Base-by-base conservation (phyloP, 306 rosid genomes). In the Dicorynia guianensis region DNA sequence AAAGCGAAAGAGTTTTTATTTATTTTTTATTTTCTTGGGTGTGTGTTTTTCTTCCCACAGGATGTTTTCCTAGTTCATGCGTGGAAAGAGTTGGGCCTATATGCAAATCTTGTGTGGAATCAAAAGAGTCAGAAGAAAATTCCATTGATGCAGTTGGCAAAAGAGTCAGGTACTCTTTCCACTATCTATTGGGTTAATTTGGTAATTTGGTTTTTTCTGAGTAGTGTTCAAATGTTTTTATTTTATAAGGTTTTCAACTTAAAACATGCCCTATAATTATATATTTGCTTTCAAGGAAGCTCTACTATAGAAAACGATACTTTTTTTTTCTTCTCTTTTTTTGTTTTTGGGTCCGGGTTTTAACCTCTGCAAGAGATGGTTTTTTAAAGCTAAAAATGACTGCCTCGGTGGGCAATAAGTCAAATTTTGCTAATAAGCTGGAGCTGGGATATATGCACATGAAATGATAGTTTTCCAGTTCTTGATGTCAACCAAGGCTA, bases 31-130 rank as follows among this genome's bases (percentile, higher is more conserved):
- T 70, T 25, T 12, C 71, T 54, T 73, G 76, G 39, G 36, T 58
- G 12, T 59, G 76, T 69, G 12, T 75, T 81, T 70, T 67, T 19
- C 13, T 68, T 74, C 48, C 62, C 66, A 11, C 38, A 92, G 99
- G 87, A 34, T 89, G 89, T 76, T 90, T 87, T 79, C 98, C 96
- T 85, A 74, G 88, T 68, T 89, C 91, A 59, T 82, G 86, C 59
- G 90, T 84, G 63, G 82, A 80, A 79, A 84, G 89, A 78, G 84
- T 85, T 25, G 99, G 90, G 65, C 88, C 85, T 62, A 72, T 89
- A 49, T 95, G 99, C 83, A 78, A 73, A 79, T 87, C 96, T n/a
- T 95, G 99, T 60, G 58, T 76, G 64, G 97, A 87, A 49, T 67
- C 87, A 18, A 71, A 83, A 59, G 75, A 88, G 52, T 84, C 91